These are phyloP conservation scores for Saccharomyces uvarum DNA, from an alignment of 1,139 yeast species.

Conservation along the genomic window DNA sequence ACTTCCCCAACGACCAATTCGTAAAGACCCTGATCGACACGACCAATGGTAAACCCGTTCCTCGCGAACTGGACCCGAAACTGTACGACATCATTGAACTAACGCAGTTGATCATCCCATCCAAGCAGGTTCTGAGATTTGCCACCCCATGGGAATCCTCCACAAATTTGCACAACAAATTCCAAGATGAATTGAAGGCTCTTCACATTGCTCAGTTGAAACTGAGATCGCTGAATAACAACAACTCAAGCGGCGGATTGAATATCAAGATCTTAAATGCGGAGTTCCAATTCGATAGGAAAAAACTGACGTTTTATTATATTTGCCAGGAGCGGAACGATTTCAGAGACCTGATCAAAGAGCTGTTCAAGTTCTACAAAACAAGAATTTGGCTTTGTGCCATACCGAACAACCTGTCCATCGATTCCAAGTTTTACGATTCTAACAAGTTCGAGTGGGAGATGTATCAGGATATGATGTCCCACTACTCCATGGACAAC, in stretches of 20 bases:
- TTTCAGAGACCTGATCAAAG: conserved; percentile 85
- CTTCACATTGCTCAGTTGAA: conserved; percentile 36
- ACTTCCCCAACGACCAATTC: conserved; percentile 25
- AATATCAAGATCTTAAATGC: conserved; percentile 56
- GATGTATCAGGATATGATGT: conserved; percentile 28
- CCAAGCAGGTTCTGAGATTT: conserved; percentile 68
- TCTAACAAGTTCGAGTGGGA: conserved; percentile 22
- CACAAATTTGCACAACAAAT: conserved; percentile 33
- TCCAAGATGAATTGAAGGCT: conserved; percentile 40
- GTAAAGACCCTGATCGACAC: conserved; percentile 24
- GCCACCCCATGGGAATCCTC: conserved; percentile 35
- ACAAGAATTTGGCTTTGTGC: conserved; percentile 98
- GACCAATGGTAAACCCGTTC: conserved; percentile 17
- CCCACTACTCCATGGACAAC: conserved; percentile 16
- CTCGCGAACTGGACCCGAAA: conserved; percentile 22
- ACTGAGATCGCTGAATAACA: conserved; percentile 26
- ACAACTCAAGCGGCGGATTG: conserved; percentile 6
- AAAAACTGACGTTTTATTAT: conserved; percentile 88
- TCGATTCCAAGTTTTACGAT: conserved; percentile 28
- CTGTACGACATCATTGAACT: conserved; percentile 32
- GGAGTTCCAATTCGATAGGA: conserved; percentile 91
- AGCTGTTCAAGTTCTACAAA: conserved; percentile 84
- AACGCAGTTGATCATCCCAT: conserved; percentile 31
- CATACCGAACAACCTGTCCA: conserved; percentile 38
- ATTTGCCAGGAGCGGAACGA: conserved; percentile 67